A percentile compares a stretch with the other conserved stretches of the same genome.
Evolutionary conservation across 2,329 filamentous ascomycete genomes (phyloP).

Genomic region (Penicillium hesseltinei): DNA sequence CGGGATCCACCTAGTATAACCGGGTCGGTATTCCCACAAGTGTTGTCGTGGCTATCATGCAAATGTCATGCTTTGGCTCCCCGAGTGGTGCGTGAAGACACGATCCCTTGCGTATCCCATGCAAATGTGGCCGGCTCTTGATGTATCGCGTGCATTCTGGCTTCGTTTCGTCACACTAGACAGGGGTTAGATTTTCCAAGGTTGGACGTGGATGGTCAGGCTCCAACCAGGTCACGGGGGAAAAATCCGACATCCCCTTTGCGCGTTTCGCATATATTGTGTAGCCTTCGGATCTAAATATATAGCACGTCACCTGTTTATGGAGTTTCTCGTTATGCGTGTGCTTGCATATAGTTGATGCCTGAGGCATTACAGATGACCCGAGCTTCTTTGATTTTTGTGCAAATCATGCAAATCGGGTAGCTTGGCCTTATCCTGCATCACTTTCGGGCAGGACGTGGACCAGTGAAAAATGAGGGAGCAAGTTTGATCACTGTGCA

Average conservation of each 20-base stretch:
- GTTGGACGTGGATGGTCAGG: constrained; percentile 5
- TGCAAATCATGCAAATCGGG: constrained; percentile 4
- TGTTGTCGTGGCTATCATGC: not conserved
- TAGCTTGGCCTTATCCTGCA: constrained; percentile 1
- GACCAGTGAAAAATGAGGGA: constrained; percentile 18
- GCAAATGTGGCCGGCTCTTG: constrained; percentile 21
- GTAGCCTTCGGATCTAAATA: constrained; percentile 13
- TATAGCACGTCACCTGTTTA: not conserved
- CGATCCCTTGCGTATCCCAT: constrained; percentile 18
- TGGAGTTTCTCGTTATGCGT: no score
- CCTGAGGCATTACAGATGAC: constrained; percentile 8
- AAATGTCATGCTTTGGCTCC: not conserved
- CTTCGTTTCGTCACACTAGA: constrained; percentile 25
- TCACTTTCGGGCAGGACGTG: not conserved
- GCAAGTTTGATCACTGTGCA: constrained; percentile 10
- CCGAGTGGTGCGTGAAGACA: constrained; percentile 7
- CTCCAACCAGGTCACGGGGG: not conserved
- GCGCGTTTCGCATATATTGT: constrained; percentile 20
- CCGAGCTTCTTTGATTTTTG: constrained; percentile 10
- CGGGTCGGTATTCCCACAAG: not conserved
- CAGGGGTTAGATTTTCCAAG: constrained; percentile 1
- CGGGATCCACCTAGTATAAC: not conserved
- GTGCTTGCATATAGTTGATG: not conserved
- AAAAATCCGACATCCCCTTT: constrained; percentile 16
- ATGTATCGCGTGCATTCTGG: constrained; percentile 22